These are phyloP conservation scores for Apiospora pterosperma DNA, from an alignment of 2,329 filamentous ascomycete species.

Conservation along the genomic window DNA sequence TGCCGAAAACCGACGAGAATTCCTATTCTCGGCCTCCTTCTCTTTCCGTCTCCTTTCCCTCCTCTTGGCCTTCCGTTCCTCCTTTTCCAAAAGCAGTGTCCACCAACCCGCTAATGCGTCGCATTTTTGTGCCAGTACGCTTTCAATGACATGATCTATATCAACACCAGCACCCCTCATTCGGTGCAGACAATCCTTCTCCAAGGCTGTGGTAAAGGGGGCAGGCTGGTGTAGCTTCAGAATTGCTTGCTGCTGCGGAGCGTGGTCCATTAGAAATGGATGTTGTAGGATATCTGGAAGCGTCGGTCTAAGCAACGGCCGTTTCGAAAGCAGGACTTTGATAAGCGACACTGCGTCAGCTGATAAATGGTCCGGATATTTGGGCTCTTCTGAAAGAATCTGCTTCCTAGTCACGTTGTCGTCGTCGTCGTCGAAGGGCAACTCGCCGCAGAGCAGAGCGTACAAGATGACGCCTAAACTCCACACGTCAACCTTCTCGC, in stretches of 20 bases:
- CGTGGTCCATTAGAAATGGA: constrained; percentile 83
- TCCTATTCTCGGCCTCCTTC: constrained; percentile 76
- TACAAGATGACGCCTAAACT: constrained; percentile 84
- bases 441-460: constrained; percentile 75
- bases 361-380: constrained; percentile 77
- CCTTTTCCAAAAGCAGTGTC: constrained; percentile 90
- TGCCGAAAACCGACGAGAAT: constrained; percentile 77
- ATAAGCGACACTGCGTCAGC: constrained; percentile 75
- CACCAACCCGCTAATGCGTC: constrained; percentile 94
- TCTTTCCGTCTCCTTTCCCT: constrained; percentile 82
- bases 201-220: constrained; percentile 80
- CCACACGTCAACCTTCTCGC: constrained; percentile 97
- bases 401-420: constrained; percentile 80
- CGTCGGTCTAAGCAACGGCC: constrained; percentile 77
- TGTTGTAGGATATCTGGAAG: constrained; percentile 84
- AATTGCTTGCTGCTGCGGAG: constrained; percentile 84
- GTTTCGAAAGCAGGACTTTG: constrained; percentile 80
- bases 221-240: constrained; percentile 76
- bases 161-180: constrained; percentile 94
- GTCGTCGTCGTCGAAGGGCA: constrained; percentile 96
- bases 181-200: constrained; percentile 86
- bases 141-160: constrained; percentile 91
- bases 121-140: constrained; percentile 84
- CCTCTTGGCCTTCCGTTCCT: constrained; percentile 79
- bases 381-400: constrained; percentile 83